Evolutionary conservation across 2,329 filamentous ascomycete species (phyloP).

Genomic region (Simplicillium aogashimaense): DNA sequence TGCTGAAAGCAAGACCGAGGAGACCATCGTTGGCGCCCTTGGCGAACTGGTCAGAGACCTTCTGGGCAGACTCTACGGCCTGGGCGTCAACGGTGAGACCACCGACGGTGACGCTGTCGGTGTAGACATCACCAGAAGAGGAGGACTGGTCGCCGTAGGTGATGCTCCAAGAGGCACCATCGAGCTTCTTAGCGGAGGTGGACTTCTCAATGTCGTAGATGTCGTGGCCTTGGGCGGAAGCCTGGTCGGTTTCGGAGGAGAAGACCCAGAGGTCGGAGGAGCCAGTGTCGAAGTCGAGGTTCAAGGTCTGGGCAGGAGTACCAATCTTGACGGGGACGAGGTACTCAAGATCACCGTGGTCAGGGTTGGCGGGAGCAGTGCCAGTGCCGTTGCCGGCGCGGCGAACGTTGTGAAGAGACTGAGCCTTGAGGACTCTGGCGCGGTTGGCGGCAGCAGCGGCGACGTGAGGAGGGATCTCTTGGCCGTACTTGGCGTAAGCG

Average conservation of each 20-base stretch:
- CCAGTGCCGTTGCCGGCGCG: background rate
- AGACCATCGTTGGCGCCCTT: constrained; percentile 27
- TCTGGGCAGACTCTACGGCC: constrained; percentile 30
- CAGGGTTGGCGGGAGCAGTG: background rate
- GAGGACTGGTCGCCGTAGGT: constrained; percentile 31
- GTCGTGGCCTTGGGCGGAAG: constrained; percentile 20
- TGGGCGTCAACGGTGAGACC: constrained; percentile 27
- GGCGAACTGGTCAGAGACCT: constrained; percentile 30
- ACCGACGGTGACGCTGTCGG: constrained; percentile 30
- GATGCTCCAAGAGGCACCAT: constrained; percentile 29
- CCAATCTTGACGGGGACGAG: constrained; percentile 1
- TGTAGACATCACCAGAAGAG: constrained; percentile 31
- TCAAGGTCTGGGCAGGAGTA: constrained; percentile 26
- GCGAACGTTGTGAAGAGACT: background rate
- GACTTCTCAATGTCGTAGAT: constrained; percentile 27
- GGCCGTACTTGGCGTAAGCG: background rate
- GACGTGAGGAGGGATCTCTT: background rate
- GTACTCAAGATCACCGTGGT: constrained; percentile 3
- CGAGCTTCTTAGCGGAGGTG: constrained; percentile 24
- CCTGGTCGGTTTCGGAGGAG: constrained; percentile 15
- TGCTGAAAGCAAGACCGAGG: constrained; percentile 25
- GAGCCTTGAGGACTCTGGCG: background rate
- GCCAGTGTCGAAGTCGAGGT: constrained; percentile 31
- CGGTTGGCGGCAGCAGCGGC: background rate
- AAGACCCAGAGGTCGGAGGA: constrained; percentile 31